Base-by-base conservation (phyloP, 176 grass and related monocot genomes). In the Zizania latifolia region DNA sequence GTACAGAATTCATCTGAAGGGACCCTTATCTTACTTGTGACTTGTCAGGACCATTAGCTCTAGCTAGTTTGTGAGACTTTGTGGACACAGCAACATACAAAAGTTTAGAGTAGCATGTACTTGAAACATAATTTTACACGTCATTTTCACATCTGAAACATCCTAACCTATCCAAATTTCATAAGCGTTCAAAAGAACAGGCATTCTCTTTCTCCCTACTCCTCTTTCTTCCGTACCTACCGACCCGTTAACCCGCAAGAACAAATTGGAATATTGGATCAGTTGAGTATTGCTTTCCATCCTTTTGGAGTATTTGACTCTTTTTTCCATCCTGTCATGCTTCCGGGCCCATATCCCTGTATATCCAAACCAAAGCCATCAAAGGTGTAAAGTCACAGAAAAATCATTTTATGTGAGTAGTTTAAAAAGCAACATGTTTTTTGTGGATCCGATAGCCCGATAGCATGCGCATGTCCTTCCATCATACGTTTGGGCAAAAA, bases 261-360 rank as follows among this genome's bases (percentile, higher is more conserved):
- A 1, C 5, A 5, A n/a, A 64, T n/a, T n/a, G n/a, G n/a, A n/a
- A n/a, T n/a, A 72, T 41, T 4, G 21, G 13, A 28, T 48, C 65
- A 19, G 51, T 74, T 51, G 68, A 86, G 64, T 65, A 81, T 69
- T 76, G 43, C 44, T 70, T 62, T 63, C n/a, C 41, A 81, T 15
- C 63, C 62, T 75, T 81, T 28, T 11, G 48, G 22, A 22, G 48
- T n/a, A 17, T 22, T n/a, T 53, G 48, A 53, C 48, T 53, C n/a
- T 51, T 45, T 45, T n/a, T 31, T 8, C 22, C 19, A 17, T 5
- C 32, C 1, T 48, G 53, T 13, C 77, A 69, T 38, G 63, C n/a
- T 15, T 0, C 61, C 8, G 51, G 76, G 50, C 51, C 83, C 83
- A 68, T 61, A 11, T 23, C n/a, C 8, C 41, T 33, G 67, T 44